Evolutionary conservation across 306 rosid species (phyloP).

Genomic region (Glycyrrhiza uralensis): DNA sequence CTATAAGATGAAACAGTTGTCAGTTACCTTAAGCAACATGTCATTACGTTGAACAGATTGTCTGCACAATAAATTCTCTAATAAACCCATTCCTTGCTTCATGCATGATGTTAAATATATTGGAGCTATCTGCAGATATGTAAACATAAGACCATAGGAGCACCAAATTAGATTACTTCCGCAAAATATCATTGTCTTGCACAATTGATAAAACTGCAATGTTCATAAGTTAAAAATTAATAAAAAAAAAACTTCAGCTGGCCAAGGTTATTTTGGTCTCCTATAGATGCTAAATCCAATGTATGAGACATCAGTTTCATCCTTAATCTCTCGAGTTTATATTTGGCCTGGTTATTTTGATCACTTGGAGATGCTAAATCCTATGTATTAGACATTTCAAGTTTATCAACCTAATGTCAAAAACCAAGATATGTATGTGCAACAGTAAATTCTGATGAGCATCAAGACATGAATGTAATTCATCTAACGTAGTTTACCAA

Average conservation of each 20-base stretch:
- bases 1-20: slow-evolving; percentile 34
- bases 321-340: slow-evolving; percentile 1
- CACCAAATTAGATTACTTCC: slow-evolving; percentile 18
- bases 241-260: neutral
- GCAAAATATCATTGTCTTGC: neutral
- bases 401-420: slow-evolving; percentile 1
- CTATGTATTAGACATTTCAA: neutral
- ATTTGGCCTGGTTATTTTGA: neutral
- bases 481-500: slow-evolving; percentile 12
- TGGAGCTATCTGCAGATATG: slow-evolving; percentile 83
- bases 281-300: neutral
- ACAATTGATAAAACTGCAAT: neutral
- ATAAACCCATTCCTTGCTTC: slow-evolving; percentile 89
- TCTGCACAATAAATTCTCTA: slow-evolving; percentile 70
- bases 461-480: neutral
- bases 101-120: slow-evolving; percentile 86
- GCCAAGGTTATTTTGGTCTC: neutral
- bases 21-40: slow-evolving; percentile 69
- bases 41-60: slow-evolving; percentile 75
- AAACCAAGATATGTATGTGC: slow-evolving; percentile 1
- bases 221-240: neutral
- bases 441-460: neutral
- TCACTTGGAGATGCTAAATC: neutral
- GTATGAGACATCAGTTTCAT: neutral
- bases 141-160: slow-evolving; percentile 29